Conservation (phyloP, 352 stramenopile genomes). For the Pythium scleroteichum region DNA sequence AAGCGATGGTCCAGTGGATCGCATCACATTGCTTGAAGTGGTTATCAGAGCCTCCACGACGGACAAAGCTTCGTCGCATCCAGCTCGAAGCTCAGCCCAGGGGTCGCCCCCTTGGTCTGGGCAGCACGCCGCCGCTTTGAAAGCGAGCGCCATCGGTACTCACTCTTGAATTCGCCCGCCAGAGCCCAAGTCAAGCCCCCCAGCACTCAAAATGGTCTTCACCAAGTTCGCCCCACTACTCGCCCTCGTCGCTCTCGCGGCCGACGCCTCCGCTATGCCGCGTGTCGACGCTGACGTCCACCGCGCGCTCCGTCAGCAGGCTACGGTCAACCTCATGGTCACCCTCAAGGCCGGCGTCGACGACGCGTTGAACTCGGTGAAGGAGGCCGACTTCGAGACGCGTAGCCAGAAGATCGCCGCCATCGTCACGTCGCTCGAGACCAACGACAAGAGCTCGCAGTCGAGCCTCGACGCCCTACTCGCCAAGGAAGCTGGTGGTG, state of each 20-base stretch:
- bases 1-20: no score
- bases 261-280: conserved; percentile 9
- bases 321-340: conserved; percentile 36
- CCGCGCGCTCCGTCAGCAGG: conserved; percentile 28
- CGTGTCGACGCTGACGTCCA: conserved; percentile 29
- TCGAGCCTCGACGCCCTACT: conserved; percentile 9
- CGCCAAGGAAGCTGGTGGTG: conserved; percentile 11
- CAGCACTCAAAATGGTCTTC: conserved; percentile 14
- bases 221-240: conserved; percentile 20
- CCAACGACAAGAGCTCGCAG: conserved; percentile 8
- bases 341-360: conserved; percentile 26
- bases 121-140: no score
- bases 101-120: no score
- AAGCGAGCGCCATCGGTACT: no score
- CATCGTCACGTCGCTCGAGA: conserved; percentile 12
- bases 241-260: conserved; percentile 21
- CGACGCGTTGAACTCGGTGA: conserved; percentile 9
- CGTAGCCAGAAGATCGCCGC: conserved; percentile 20
- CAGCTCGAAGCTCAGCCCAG: no score
- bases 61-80: no score
- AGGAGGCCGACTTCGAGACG: conserved; percentile 16
- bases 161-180: conserved; percentile 10
- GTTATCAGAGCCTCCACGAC: no score
- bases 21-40: no score
- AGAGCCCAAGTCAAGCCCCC: conserved; percentile 4